Base-by-base conservation (phyloP, 1,139 yeast genomes). In the Nematodospora anomalae region DNA sequence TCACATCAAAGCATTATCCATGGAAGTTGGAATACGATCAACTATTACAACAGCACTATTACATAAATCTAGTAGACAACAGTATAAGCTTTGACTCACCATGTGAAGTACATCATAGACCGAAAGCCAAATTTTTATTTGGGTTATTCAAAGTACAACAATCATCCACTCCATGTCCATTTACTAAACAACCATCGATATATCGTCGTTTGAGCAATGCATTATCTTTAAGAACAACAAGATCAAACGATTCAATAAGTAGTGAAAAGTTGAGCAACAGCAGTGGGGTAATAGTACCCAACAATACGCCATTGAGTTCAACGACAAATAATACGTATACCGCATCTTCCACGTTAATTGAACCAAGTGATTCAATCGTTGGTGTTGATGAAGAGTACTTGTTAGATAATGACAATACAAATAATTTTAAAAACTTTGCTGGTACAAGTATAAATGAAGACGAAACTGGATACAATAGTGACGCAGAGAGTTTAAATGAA, bases 21-120 rank as follows among this genome's bases (percentile, higher is more conserved):
- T 58, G 62, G 60, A 53, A 52, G 37, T 38, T 57, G 26, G 50
- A 50, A 36, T 70, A 51, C 47, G 75, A 70, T 45, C 41, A 51
- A 3, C 50, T 54, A 15, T 53, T 70, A 36, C 54, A 64, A 29
- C 70, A 67, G 46, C 55, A 64, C 43, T 69, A 69, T 50, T 70
- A 65, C 43, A 41, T 59, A 22, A 64, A 68, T 48, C 47, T 56
- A 12, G 41, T 44, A 20, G 67, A 63, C 34, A 59, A 61, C 32
- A 43, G 62, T 3, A 54, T 66, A 10, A 51, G 67, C 12, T 70
- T 67, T 44, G 75, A 70, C 45, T 57, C 57, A 28, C 75, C 76
- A 3, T 57, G 64, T 41, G 75, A 70, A 46, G 75, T 70, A 6
- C 56, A 57, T 34, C 47, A 52, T 31, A 47, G 43, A 28, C 36